Base-by-base conservation (phyloP, 2,329 filamentous ascomycete species). In the Nigrospora oryzae region DNA sequence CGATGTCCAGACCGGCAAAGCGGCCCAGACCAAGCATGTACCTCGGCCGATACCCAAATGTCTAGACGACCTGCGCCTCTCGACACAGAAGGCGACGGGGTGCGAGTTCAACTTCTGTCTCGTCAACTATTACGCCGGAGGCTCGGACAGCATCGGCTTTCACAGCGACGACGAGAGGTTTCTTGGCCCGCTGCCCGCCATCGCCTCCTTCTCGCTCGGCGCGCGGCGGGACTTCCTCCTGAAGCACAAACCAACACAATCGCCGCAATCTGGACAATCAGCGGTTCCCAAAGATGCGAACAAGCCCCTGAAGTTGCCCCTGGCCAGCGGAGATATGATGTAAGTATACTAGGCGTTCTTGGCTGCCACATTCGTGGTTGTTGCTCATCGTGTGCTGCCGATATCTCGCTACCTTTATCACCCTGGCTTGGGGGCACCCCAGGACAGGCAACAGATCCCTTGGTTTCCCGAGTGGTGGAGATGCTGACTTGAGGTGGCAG, bases 111-210 rank as follows among this genome's bases (percentile, higher is more conserved):
- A 91, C 58, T 88, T 90, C 59, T 86, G 82, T 48, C 72, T 91
- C 1, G 84, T 91, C 5, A 91, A 91, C 57, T 91, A 91, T 65
- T 91, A 91, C 57, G 82, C 83, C n/a, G 77, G 76, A 4, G 86
- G 86, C 0, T 68, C 78, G 6, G 86, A 91, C 60, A 87, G 83
- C 52, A 91, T 91, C 40, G 77, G 81, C 11, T 91, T 84, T 56
- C 86, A 91, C 62, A 86, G 81, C 40, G 87, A 91, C 53, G 86
- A 91, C 56, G 87, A 91, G 67, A 71, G 77, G 6, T 93, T 91
- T 53, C 72, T 91, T 0, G 86, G 86, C 0, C 51, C 65, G 0
- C 66, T 83, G 15, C 86, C 86, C 1, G 76, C 79, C 10, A 90
- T 91, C 44, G 86, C 86, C 1, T 88, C 83, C 0, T 81, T 89